Evolutionary conservation across 176 grass and related monocot species (phyloP).

Genomic region (Chloris gayana): DNA sequence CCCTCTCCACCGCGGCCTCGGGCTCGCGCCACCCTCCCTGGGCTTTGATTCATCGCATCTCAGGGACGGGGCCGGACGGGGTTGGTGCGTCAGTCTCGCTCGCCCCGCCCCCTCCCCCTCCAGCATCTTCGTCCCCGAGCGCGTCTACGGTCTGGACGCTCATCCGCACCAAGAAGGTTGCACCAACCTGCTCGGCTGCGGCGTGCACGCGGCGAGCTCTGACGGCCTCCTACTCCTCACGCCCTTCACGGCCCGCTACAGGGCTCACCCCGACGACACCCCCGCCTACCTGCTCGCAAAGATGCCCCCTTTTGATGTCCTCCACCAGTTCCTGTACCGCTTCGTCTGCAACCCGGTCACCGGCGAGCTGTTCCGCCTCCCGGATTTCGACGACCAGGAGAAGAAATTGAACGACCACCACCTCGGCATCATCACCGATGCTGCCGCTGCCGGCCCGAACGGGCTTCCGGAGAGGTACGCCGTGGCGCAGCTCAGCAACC

Average conservation of each 20-base stretch:
- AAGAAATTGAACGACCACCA: neutral
- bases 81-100: neutral
- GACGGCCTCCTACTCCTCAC: constrained; percentile 4
- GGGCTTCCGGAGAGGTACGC: constrained; percentile 21
- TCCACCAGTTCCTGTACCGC: neutral
- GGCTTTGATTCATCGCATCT: neutral
- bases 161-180: neutral
- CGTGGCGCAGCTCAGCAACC: neutral
- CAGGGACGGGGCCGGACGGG: no score
- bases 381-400: neutral
- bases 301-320: neutral
- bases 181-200: neutral
- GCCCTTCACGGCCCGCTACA: neutral
- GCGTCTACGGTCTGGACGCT: neutral
- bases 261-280: neutral
- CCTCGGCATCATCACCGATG: constrained; percentile 2
- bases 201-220: neutral
- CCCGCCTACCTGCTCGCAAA: neutral
- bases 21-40: constrained; percentile 14
- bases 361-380: constrained; percentile 16
- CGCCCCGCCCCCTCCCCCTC: neutral
- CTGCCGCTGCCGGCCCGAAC: neutral
- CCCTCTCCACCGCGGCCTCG: neutral
- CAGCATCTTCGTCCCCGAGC: neutral
- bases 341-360: constrained; percentile 22